Percentiles rank a stretch among this genome's conserved stretches.
Conservation (phyloP, 805 yeast species). For the Nakazawaea ernobii region DNA sequence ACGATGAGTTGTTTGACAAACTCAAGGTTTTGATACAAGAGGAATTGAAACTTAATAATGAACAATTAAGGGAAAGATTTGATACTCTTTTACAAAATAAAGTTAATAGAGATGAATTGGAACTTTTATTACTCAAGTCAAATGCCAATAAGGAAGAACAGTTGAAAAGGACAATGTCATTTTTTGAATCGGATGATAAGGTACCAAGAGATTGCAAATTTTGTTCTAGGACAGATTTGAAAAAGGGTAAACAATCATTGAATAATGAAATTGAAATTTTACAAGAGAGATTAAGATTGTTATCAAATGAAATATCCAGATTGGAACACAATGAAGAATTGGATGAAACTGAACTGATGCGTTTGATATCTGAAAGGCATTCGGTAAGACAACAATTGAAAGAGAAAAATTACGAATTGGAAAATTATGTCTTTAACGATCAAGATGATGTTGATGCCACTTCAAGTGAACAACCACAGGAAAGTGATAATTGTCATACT, state of each 20-base stretch:
- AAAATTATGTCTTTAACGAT: not conserved
- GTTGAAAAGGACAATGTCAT: not conserved
- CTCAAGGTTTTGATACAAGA: not conserved
- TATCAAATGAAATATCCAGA: not conserved
- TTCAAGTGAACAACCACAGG: not conserved
- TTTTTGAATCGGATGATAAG: not conserved
- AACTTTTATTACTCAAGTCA: not conserved
- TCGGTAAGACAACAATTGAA: not conserved
- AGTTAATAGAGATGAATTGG: slow-evolving; percentile 8
- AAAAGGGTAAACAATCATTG: not conserved
- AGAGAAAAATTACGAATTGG: not conserved
- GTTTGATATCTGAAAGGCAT: slow-evolving; percentile 2
- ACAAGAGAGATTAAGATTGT: not conserved
- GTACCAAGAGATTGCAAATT: not conserved
- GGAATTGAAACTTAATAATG: slow-evolving; percentile 1
- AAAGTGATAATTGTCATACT: slow-evolving; percentile 7
- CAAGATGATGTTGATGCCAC: not conserved
- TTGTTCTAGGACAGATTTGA: not conserved
- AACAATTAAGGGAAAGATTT: not conserved
- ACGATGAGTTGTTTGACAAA: not conserved
- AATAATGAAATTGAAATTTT: not conserved
- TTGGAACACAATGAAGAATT: slow-evolving; percentile 1
- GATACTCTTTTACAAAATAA: slow-evolving; percentile 3
- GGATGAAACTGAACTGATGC: slow-evolving; percentile 1
- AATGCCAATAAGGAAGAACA: not conserved